Conservation (phyloP, 306 rosid genomes). For the Medicago truncatula region MtrunA17r5.0-ANR NC_053045.1:32129001-32129500, state of each 20-base stretch:
- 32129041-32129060: neutral
- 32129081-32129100: slow-evolving; percentile 58
- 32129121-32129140: slow-evolving; percentile 63
- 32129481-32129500: slow-evolving; percentile 54
- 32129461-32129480: slow-evolving; percentile 58
- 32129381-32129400: neutral
- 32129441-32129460: slow-evolving; percentile 50
- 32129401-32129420: slow-evolving; percentile 47
- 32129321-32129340: neutral
- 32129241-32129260: slow-evolving; percentile 61
- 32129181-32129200: slow-evolving; percentile 63
- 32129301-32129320: slow-evolving; percentile 41
- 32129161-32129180: slow-evolving; percentile 56
- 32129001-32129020: no score
- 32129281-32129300: slow-evolving; percentile 30
- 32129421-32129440: slow-evolving; percentile 49
- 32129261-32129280: slow-evolving; percentile 44
- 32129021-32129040: no score
- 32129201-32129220: slow-evolving; percentile 56
- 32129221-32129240: slow-evolving; percentile 62
- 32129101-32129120: slow-evolving; percentile 58
- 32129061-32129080: slow-evolving; percentile 18
- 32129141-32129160: slow-evolving; percentile 59
- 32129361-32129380: neutral
- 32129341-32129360: neutral